Base-by-base conservation (phyloP, 2,329 filamentous ascomycete species). In the Emmonsiellopsis sp. region DNA sequence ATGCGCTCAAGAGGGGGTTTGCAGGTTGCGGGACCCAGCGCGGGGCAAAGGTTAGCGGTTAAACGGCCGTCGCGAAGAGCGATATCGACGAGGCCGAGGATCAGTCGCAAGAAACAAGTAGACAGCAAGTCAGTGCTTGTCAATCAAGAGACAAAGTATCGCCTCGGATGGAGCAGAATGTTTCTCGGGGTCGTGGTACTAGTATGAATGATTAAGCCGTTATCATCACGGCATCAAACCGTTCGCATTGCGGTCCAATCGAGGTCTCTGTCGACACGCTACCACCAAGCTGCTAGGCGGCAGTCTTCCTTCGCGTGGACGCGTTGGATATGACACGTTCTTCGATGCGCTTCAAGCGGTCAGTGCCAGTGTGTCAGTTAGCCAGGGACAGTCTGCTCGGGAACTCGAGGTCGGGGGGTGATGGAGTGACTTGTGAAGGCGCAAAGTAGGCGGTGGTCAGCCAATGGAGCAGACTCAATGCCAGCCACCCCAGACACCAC, bases 281-380 rank as follows among this genome's bases (percentile, higher is more conserved):
- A 49, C 36, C 34, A 21, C 14, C 31, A 27, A 39, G 46, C 34
- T 37, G 17, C 6, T 40, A 49, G 46, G 46, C 46, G 17, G 14
- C 46, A 49, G 46, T 49, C 14, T 6, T 21, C 27, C 31, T 49
- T 49, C 46, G 46, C 33, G 46, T 49, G 46, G 34, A 49, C 36
- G 34, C 36, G 34, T 27, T 27, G 5, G 21, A 27, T 27, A 27
- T 2, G 21, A 27, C 21, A 27, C 21, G 21, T 27, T 27, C 21
- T 27, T 27, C 21, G 21, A 27, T 27, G 21, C 21, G 21, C 21
- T 27, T 27, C 21, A 27, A 27, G 21, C 21, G 21, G 21, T 27
- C 21, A 27, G 34, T 37, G 17, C n/a, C 7, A 27, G 45, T 14
- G 45, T 47, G n/a, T 39, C 34, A 37, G 46, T 14, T 34, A 49